Percentiles rank a stretch among this genome's conserved stretches.
Evolutionary conservation across 2,329 filamentous ascomycete genomes (phyloP).

Genomic region (Arthrobotrys conoides): DNA sequence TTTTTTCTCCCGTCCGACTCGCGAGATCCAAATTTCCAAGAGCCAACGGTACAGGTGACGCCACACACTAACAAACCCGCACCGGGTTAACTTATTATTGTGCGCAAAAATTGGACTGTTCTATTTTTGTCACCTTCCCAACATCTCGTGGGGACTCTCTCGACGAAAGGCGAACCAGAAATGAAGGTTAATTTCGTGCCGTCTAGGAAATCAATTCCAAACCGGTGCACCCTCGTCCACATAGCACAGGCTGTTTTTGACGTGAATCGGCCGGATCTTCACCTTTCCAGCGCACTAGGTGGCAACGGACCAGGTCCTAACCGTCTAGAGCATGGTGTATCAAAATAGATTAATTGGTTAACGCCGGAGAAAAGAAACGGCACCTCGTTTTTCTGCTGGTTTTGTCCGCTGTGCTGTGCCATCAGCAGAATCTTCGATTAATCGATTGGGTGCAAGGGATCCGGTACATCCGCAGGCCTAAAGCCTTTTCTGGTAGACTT

Average conservation of each 20-base stretch:
- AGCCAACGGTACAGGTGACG: slow-evolving; percentile 47
- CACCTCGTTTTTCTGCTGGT: slow-evolving; percentile 10
- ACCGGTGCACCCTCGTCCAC: slow-evolving; percentile 24
- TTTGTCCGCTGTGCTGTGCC: slow-evolving; percentile 1
- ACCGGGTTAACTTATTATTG: slow-evolving; percentile 11
- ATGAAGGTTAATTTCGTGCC: slow-evolving; percentile 50
- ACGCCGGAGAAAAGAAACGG: slow-evolving; percentile 38
- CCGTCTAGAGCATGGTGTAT: slow-evolving; percentile 22
- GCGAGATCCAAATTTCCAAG: slow-evolving; percentile 45
- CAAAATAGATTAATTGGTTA: slow-evolving; percentile 53
- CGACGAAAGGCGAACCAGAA: slow-evolving; percentile 44
- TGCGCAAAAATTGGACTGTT: not conserved
- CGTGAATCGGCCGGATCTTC: slow-evolving; percentile 39
- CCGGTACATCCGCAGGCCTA: slow-evolving; percentile 58
- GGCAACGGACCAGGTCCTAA: slow-evolving; percentile 32
- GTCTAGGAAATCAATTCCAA: slow-evolving; percentile 30
- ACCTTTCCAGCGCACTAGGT: slow-evolving; percentile 24
- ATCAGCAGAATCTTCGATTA: slow-evolving; percentile 25
- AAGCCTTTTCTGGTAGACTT: slow-evolving; percentile 55
- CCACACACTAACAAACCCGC: slow-evolving; percentile 44
- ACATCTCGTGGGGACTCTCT: slow-evolving; percentile 13
- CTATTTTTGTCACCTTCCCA: slow-evolving; percentile 41
- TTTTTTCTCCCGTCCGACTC: slow-evolving; percentile 10
- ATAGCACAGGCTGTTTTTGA: not conserved
- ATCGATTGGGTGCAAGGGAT: slow-evolving; percentile 58